These are phyloP conservation scores for Pharnaceum exiguum DNA, from an alignment of 148 eudicot genomes.

Conservation along the genomic window DNA sequence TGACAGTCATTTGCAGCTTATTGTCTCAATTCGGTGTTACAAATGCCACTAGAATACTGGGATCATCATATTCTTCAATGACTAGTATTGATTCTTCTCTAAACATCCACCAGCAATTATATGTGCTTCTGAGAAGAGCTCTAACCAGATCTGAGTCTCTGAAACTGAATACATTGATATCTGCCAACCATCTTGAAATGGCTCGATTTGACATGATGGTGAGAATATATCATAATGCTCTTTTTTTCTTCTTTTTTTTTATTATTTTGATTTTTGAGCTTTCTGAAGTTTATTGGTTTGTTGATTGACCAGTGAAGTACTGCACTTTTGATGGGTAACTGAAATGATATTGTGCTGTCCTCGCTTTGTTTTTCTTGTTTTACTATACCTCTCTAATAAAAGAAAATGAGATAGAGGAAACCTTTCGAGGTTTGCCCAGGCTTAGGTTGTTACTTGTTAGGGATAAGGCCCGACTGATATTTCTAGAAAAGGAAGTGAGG, in stretches of 20 bases:
- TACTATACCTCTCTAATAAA: too few relatives aligned
- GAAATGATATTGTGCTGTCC: too few relatives aligned
- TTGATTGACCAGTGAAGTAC: too few relatives aligned
- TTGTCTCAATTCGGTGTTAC: slow-evolving; percentile 78
- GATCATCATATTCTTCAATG: slow-evolving; percentile 72
- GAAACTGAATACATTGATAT: slow-evolving; percentile 61
- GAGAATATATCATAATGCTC: slow-evolving; percentile 5
- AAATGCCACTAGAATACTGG: slow-evolving; percentile 63
- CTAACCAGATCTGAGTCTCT: slow-evolving; percentile 75
- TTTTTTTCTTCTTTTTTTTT: neutral
- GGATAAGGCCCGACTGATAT: too few relatives aligned
- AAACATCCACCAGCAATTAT: slow-evolving; percentile 80
- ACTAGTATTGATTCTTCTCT: slow-evolving; percentile 57
- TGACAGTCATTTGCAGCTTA: slow-evolving; percentile 79
- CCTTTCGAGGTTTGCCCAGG: too few relatives aligned
- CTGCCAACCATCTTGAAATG: slow-evolving; percentile 79
- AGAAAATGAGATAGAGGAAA: too few relatives aligned
- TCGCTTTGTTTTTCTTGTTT: too few relatives aligned
- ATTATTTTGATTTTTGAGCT: neutral
- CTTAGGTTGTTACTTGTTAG: too few relatives aligned
- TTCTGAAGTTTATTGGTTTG: too few relatives aligned
- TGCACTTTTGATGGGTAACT: too few relatives aligned
- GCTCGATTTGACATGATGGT: slow-evolving; percentile 87
- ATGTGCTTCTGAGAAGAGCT: slow-evolving; percentile 75
- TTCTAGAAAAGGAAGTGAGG: too few relatives aligned